Conservation (phyloP, 176 grass and related monocot species). For the Oryza meyeriana region DNA sequence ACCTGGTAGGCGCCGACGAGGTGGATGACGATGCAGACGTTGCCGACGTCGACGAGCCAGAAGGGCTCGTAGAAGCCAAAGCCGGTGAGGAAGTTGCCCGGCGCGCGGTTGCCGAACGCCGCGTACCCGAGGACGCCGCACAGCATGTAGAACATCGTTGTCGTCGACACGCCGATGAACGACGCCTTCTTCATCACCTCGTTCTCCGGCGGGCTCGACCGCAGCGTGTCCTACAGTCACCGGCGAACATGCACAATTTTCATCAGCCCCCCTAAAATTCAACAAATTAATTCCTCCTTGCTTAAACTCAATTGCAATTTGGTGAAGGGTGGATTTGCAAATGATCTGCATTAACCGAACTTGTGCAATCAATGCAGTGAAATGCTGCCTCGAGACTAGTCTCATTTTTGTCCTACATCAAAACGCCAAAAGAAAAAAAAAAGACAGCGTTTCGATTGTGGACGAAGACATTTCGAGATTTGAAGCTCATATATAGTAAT, state of each 20-base stretch:
- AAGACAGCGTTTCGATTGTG: neutral
- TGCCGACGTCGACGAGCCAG: constrained; percentile 93
- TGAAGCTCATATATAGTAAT: neutral
- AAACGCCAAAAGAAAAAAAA: neutral
- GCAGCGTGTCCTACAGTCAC: constrained; percentile 69
- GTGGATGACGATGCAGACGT: constrained; percentile 80
- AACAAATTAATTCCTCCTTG: neutral
- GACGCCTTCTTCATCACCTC: constrained; percentile 93
- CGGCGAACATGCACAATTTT: neutral
- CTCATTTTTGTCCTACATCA: neutral
- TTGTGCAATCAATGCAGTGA: constrained; percentile 3
- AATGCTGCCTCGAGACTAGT: neutral
- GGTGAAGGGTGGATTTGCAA: no score
- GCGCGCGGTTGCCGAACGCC: constrained; percentile 78
- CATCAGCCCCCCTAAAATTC: neutral
- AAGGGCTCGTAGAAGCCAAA: constrained; percentile 97
- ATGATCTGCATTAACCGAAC: no score
- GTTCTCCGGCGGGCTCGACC: constrained; percentile 82
- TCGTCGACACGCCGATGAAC: constrained; percentile 67
- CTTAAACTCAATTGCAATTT: neutral
- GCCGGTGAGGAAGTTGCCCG: constrained; percentile 90
- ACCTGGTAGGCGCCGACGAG: constrained; percentile 98
- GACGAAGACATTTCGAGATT: neutral
- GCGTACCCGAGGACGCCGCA: constrained; percentile 84
- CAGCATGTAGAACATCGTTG: constrained; percentile 89